Conservation (phyloP, 2,329 filamentous ascomycete genomes). For the Diaporthe longicolla region DNA sequence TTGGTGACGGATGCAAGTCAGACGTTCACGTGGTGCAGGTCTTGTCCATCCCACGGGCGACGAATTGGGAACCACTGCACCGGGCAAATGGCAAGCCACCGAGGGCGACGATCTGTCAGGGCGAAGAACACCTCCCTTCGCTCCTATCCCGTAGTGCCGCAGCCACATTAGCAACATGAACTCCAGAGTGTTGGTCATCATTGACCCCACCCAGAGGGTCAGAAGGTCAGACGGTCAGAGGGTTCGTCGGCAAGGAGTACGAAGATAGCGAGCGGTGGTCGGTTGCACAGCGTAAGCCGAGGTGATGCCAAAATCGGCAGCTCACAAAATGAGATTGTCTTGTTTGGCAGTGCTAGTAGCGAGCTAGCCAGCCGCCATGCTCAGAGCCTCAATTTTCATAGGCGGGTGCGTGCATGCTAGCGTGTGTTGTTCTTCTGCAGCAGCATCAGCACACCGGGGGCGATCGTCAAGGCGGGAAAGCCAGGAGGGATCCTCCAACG, state of each 20-base stretch:
- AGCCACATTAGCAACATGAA: slow-evolving; percentile 3
- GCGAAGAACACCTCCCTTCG: slow-evolving; percentile 1
- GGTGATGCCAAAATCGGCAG: slow-evolving; percentile 37
- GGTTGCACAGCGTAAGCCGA: slow-evolving; percentile 35
- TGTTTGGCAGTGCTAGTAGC: slow-evolving; percentile 36
- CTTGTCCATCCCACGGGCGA: slow-evolving; percentile 14
- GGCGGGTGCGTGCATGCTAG: slow-evolving; percentile 37
- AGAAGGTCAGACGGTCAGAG: too few relatives aligned
- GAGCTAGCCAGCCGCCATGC: slow-evolving; percentile 37
- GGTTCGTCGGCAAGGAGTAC: slow-evolving; percentile 1
- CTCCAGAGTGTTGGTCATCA: background rate
- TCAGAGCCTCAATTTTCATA: slow-evolving; percentile 39
- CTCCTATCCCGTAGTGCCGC: background rate
- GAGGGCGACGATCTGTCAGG: slow-evolving; percentile 12
- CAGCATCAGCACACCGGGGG: slow-evolving; percentile 30
- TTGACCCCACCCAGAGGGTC: slow-evolving; percentile 13
- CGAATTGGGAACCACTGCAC: background rate
- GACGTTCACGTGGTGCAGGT: slow-evolving; percentile 31
- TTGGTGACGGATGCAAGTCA: slow-evolving; percentile 30
- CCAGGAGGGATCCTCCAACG: slow-evolving; percentile 17
- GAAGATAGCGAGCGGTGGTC: slow-evolving; percentile 26
- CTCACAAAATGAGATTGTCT: slow-evolving; percentile 39
- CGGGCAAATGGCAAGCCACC: slow-evolving; percentile 15
- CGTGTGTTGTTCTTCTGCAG: slow-evolving; percentile 28
- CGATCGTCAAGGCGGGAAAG: slow-evolving; percentile 30